Evolutionary conservation across 768 basidiomycete species (phyloP), one percentile per base, ranked within the genome.

Genomic region (Gyrodon lividus): DNA sequence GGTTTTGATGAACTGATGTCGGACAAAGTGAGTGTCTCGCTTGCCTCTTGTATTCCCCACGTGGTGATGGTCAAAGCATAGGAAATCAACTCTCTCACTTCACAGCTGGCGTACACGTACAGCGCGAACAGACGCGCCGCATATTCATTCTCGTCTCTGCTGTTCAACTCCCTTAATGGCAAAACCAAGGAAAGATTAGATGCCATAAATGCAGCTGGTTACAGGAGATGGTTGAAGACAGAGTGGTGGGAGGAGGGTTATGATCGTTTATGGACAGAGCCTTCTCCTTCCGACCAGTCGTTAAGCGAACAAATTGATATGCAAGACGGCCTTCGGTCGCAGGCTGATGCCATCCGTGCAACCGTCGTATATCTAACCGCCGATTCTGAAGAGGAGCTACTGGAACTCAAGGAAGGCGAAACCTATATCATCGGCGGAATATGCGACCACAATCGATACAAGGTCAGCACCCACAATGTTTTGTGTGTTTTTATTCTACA

Each of bases 351-450:
- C 24, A 55, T 69, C 51, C 77, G 78, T 59, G 68, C 81, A 53
- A 81, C 65, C 40, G 74, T 97, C 47, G 79, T 98, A 34, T 99
- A 99, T 69, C 82, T 99, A 46, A 97, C 97, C 6, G 97, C 95
- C 2, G 97, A 99, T 71, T 86, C 95, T 7, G 79, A 85, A 26
- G 82, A 95, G 44, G 92, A 95, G 70, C 72, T 99, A 38, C 72
- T 76, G n/a, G 86, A 89, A 60, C 79, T 99, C 48, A 83, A 77
- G 48, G 84, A 91, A 48, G 84, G 86, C 38, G 88, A 95, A 64
- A 89, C 86, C 7, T 98, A 98, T 66, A 84, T 99, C 59, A 94
- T 99, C 46, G 96, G 96, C 41, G 96, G 95, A 5, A 87, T 99
- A 59, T 87, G 87, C 52, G 97, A 99, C 69, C 90, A 89, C 64